Percentiles rank a stretch among this genome's conserved stretches.
phyloP scores from a whole-genome alignment of 257 asterid species.

The Parsonsia alboflavescens region DNA sequence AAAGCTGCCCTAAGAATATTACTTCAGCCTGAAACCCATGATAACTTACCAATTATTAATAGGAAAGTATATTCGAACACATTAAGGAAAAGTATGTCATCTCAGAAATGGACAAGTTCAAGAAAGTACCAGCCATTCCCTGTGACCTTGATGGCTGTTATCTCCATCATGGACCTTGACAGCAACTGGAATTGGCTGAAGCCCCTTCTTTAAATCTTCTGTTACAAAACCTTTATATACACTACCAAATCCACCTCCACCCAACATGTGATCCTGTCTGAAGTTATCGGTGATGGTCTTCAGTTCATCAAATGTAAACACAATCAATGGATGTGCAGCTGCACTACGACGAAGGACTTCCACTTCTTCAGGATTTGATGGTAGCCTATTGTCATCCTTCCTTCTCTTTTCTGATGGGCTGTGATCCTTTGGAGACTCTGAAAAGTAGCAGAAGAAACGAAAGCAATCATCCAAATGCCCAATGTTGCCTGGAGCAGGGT shows the following conservation, averaged over 20 bases:
- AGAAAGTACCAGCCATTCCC: conserved; percentile 86
- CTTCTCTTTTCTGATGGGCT: conserved; percentile 32
- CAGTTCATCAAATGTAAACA: conserved; percentile 63
- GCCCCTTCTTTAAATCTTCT: conserved; percentile 40
- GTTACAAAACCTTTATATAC: conserved; percentile 79
- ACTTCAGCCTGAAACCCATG: conserved; percentile 62
- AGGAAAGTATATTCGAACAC: background rate
- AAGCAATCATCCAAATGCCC: background rate
- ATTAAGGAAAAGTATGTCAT: background rate
- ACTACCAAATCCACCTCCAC: conserved; percentile 94
- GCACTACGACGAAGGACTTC: conserved; percentile 68
- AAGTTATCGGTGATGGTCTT: conserved; percentile 64
- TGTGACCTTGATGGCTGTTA: conserved; percentile 87
- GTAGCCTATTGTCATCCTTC: conserved; percentile 47
- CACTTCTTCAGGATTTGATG: conserved; percentile 91
- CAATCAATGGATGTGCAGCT: conserved; percentile 58
- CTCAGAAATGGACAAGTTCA: conserved; percentile 2
- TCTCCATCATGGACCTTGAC: conserved; percentile 93
- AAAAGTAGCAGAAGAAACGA: background rate
- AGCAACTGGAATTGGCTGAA: conserved; percentile 57
- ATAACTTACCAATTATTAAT: background rate
- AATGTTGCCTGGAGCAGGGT: background rate
- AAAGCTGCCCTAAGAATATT: conserved; percentile 71
- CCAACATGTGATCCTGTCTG: conserved; percentile 85
- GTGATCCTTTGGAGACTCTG: conserved; percentile 49